These are phyloP conservation scores for Dryadomyces quercus-mongolicae DNA, from an alignment of 2,329 filamentous ascomycete genomes.

Conservation along the genomic window DNA sequence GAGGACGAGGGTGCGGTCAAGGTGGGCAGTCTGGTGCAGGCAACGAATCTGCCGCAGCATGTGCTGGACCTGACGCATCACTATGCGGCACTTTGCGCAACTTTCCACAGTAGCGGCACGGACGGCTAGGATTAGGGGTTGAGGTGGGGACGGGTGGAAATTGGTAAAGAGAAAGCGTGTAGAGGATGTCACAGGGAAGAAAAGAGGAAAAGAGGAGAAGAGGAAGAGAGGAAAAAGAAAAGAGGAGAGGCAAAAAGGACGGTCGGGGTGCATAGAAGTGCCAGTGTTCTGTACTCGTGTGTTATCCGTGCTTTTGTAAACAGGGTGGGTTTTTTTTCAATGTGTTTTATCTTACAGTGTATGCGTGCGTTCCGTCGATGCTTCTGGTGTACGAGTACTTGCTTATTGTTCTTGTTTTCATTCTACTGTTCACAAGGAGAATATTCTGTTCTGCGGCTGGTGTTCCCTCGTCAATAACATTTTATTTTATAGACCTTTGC, in stretches of 20 bases:
- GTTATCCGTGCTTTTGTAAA: neutral
- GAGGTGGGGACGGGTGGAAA: neutral
- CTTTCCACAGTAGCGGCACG: slow-evolving; percentile 87
- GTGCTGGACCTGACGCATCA: slow-evolving; percentile 93
- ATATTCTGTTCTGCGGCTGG: too few species aligned
- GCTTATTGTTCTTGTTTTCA: too few species aligned
- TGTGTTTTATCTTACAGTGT: neutral
- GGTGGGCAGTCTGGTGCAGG: slow-evolving; percentile 92
- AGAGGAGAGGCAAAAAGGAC: neutral
- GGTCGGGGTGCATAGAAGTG: neutral
- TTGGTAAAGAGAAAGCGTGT: neutral
- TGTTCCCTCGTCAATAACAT: neutral
- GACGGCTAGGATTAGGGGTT: slow-evolving; percentile 45
- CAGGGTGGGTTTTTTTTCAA: neutral
- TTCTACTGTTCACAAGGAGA: too few species aligned
- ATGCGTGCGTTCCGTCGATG: too few species aligned
- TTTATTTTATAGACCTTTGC: neutral
- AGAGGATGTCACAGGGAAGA: neutral
- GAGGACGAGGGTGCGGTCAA: slow-evolving; percentile 97
- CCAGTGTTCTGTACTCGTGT: neutral
- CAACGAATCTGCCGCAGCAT: slow-evolving; percentile 83
- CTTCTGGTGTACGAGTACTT: too few species aligned
- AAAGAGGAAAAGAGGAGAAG: neutral
- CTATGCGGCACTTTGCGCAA: slow-evolving; percentile 87
- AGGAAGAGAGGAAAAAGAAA: neutral